Base-by-base conservation (phyloP, 495 filamentous ascomycete species). In the Lasiosphaeria ovina region DNA sequence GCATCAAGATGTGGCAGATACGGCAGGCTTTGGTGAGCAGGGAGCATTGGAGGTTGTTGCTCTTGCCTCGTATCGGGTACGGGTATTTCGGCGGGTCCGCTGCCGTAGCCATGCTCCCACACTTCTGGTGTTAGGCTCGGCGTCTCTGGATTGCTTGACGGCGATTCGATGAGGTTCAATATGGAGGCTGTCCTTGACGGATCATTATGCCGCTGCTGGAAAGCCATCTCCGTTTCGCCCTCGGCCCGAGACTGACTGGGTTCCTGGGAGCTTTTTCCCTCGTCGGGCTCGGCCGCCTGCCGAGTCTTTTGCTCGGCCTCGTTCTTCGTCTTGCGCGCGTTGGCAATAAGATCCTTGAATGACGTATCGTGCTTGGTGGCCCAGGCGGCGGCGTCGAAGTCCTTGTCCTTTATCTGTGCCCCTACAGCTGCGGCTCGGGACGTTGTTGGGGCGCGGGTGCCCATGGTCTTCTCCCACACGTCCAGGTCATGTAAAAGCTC, bases 351-450 rank as follows among this genome's bases (percentile, higher is more conserved):
- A 35, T 83, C 77, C 50, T 85, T 83, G 69, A 96, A 98, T 10
- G 92, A 87, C 36, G 69, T 71, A 24, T 83, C 83, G 76, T 98
- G 87, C 55, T 75, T 87, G 14, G 73, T 74, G 35, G 87, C 87
- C 91, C 93, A 97, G 1, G 82, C 87, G 0, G 79, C 78, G 4
- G 84, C 85, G 74, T 97, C 88, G 64, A 96, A 97, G 51, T 93
- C 87, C 67, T 94, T 96, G 58, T 83, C 82, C 78, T 89, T 90
- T 61, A 77, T 78, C 62, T 78, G 74, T 12, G 72, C 71, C 0
- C 76, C 76, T 1, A 65, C 36, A 45, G 50, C 66, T 6, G 69
- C 65, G 7, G 70, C 59, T 31, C 60, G 63, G 1, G 74, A 72
- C 24, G 52, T 59, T 12, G 66, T 71, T 4, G 76, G 73, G 9